Base-by-base conservation (phyloP, 164 flowering plant genomes). In the Saururus chinensis region DNA sequence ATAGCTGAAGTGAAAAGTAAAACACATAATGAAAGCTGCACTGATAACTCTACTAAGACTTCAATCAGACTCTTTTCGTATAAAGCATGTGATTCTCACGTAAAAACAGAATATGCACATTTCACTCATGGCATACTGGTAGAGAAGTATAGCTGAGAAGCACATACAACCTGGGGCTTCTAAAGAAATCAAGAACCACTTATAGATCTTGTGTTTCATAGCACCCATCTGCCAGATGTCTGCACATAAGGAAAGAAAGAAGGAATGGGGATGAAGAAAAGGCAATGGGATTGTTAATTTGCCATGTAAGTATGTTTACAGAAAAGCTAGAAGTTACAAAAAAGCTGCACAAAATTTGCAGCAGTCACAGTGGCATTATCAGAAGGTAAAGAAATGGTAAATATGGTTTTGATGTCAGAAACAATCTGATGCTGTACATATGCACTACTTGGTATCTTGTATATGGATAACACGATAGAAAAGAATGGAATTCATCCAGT, bases 341-440 rank as follows among this genome's bases (percentile, higher is more conserved):
- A 37, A 61, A 52, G 22, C 56, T 53, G 56, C 24, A 53, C 22
- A 14, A 55, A 55, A 24, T 55, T 55, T 30, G 30, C 58, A 24
- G 58, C 58, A 24, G 23, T 53, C 56, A 53, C 56, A 55, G 58
- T 55, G 17, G 17, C 49, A 40, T 22, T 55, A 30, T 53, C 37
- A 19, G 37, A 66, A 40, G 45, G 8, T 48, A 51, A 56, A 37
- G 23, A 68, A 59, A 58, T 72, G 64, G 66, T 66, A 56, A 74
- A 71, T 77, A 69, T 68, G 64, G 59, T 71, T 70, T 72, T 51
- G 65, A 20, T 66, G 68, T 60, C 60, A 66, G 37, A 37, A 56
- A 65, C 56, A 62, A 62, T 56, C 45, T 53, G 57, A 25, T 53
- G 61, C 84, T 84, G 86, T 84, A 84, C 89, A 81, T 64, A 21